Evolutionary conservation across 202 grass and related monocot species (phyloP).

Genomic region (Setaria viridis): DNA sequence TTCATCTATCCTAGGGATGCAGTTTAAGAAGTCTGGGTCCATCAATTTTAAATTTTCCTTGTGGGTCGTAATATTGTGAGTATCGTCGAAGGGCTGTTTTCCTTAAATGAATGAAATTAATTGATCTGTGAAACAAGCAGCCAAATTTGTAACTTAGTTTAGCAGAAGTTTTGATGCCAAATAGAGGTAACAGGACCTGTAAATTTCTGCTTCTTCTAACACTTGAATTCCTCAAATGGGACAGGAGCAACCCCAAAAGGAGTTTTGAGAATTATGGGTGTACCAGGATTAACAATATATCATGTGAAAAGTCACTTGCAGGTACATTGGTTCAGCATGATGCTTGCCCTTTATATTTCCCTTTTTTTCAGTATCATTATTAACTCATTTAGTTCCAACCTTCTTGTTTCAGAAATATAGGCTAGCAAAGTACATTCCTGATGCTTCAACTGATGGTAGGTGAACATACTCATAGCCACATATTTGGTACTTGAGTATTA

Average conservation of each 20-base stretch:
- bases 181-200: neutral
- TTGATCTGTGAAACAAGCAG: neutral
- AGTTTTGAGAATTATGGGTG: constrained; percentile 92
- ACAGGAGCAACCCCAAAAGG: constrained; percentile 98
- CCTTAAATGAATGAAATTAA: neutral
- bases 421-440: constrained; percentile 93
- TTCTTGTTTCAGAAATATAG: constrained; percentile 88
- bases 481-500: constrained; percentile 22
- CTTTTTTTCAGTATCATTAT: neutral
- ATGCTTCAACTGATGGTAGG: constrained; percentile 83
- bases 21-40: neutral
- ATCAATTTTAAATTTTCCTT: neutral
- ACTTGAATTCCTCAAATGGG: constrained; percentile 41
- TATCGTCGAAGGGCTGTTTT: neutral
- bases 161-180: neutral
- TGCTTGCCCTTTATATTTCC: constrained; percentile 31
- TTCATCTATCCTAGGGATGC: neutral
- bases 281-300: constrained; percentile 89
- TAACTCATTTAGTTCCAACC: constrained; percentile 19
- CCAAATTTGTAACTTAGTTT: constrained; percentile 3
- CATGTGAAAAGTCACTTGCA: constrained; percentile 99
- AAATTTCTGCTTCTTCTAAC: constrained; percentile 38
- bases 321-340: constrained; percentile 57
- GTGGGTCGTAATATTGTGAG: neutral
- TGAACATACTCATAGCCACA: constrained; percentile 25